Percentiles rank a stretch among this genome's conserved stretches.
Conservation (phyloP, 2,329 filamentous ascomycete species). For the Gaeumannomyces tritici region DNA sequence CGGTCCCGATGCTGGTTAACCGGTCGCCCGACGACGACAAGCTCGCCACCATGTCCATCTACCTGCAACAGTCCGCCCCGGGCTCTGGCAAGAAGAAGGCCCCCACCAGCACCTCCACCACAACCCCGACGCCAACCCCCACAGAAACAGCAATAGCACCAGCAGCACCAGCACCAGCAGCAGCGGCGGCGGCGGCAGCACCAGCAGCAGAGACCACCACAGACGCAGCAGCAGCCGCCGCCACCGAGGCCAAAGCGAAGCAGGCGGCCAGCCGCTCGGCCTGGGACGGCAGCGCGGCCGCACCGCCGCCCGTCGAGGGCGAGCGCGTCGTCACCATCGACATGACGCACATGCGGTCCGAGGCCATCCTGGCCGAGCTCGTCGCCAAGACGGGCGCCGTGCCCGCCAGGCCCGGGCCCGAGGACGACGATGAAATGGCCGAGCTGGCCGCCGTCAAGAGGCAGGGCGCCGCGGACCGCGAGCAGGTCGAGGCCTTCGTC, state of each 20-base stretch:
- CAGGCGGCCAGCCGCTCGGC: conserved; percentile 11
- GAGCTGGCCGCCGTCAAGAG: conserved; percentile 45
- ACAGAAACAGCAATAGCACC: too few relatives aligned
- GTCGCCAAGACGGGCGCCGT: conserved; percentile 52
- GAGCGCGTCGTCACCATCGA: conserved; percentile 47
- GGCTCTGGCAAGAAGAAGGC: conserved; percentile 10
- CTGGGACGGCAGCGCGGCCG: conserved; percentile 34
- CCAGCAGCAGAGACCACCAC: too few relatives aligned
- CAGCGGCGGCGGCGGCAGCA: neutral
- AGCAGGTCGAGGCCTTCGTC: conserved; percentile 41
- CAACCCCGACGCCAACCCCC: neutral
- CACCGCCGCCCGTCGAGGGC: conserved; percentile 34
- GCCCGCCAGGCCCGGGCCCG: conserved; percentile 42
- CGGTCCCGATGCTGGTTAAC: conserved; percentile 72
- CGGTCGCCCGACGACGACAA: conserved; percentile 48
- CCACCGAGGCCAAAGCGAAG: neutral
- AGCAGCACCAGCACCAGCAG: conserved; percentile 8
- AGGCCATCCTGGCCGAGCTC: conserved; percentile 54
- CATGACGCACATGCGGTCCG: conserved; percentile 53
- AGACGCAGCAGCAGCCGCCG: too few relatives aligned
- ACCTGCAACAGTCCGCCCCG: conserved; percentile 33
- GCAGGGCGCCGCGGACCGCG: conserved; percentile 43
- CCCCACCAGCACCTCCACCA: conserved; percentile 1
- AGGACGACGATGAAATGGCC: conserved; percentile 55
- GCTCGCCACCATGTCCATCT: conserved; percentile 55